phyloP scores from a whole-genome alignment of 768 basidiomycete genomes.

The Dioszegia aurantiaca region DNA sequence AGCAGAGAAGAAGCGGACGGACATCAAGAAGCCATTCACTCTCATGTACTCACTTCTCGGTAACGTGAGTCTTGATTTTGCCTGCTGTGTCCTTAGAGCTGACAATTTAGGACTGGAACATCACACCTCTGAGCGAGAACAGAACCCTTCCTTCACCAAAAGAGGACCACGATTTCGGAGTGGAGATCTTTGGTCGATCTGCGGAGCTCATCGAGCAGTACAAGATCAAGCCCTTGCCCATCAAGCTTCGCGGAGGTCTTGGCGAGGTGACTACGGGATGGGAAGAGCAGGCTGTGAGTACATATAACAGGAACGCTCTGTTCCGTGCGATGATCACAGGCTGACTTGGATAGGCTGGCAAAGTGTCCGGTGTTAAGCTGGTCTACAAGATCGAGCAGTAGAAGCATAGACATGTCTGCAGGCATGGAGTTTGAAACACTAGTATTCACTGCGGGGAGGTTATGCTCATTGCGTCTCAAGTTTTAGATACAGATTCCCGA shows the following conservation, averaged over 20 bases:
- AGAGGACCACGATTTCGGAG: constrained; percentile 13
- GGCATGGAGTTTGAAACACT: no score
- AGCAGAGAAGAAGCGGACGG: constrained; percentile 19
- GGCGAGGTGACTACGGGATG: constrained; percentile 33
- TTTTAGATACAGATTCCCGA: no score
- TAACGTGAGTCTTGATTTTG: constrained; percentile 17
- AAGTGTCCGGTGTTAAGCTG: constrained; percentile 33
- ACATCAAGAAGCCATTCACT: constrained; percentile 24
- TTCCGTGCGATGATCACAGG: no score
- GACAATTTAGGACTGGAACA: constrained; percentile 5
- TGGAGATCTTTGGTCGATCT: constrained; percentile 27
- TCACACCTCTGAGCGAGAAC: constrained; percentile 20
- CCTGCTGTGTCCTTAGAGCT: not conserved
- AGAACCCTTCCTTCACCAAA: constrained; percentile 6
- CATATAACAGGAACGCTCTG: constrained; percentile 25
- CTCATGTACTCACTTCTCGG: constrained; percentile 40
- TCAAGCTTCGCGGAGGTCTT: constrained; percentile 43
- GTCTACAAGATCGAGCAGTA: constrained; percentile 27
- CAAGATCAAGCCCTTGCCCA: constrained; percentile 34
- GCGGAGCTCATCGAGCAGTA: constrained; percentile 31
- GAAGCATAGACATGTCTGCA: no score
- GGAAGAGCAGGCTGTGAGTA: constrained; percentile 33
- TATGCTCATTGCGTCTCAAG: no score
- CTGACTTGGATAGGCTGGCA: constrained; percentile 26
- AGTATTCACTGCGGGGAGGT: no score